Percentiles rank a stretch among this genome's conserved stretches.
Conservation (phyloP, 768 basidiomycete species). For the Mycena latifolia region DNA sequence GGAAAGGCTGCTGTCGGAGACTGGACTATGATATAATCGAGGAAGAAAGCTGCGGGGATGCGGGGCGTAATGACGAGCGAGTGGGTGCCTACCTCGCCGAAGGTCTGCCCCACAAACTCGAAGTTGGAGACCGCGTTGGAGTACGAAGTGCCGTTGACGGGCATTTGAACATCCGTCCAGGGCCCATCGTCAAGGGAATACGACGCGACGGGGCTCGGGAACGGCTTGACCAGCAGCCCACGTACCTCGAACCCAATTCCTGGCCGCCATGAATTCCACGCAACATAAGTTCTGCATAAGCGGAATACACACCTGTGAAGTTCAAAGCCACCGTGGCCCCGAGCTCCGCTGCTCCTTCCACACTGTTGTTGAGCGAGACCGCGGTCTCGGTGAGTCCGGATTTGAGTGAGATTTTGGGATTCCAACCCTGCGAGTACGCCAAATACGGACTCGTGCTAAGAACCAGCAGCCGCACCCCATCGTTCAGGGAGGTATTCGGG, state of each 20-base stretch:
- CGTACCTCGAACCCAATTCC: conserved; percentile 2
- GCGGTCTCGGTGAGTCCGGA: neutral
- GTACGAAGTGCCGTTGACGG: neutral
- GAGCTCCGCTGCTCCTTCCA: conserved; percentile 7
- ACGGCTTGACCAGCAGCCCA: conserved; percentile 6
- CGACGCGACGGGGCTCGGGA: conserved; percentile 3
- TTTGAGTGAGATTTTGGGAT: neutral
- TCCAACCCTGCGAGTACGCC: conserved; percentile 6
- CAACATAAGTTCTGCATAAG: neutral
- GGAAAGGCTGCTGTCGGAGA: conserved; percentile 4
- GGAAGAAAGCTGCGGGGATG: conserved; percentile 9
- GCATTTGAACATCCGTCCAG: conserved; percentile 4
- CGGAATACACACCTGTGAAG: conserved; percentile 1
- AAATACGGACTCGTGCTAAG: neutral
- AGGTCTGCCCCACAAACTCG: conserved; percentile 10
- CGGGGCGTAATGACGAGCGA: conserved; percentile 18
- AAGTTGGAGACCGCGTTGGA: conserved; percentile 9
- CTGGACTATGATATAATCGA: conserved; percentile 17
- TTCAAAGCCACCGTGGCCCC: conserved; percentile 13
- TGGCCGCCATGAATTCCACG: neutral
- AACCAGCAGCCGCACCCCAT: neutral
- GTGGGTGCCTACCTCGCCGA: conserved; percentile 6
- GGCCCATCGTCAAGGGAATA: conserved; percentile 9
- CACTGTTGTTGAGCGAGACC: conserved; percentile 8
- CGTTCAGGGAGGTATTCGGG: neutral